Evolutionary conservation across 2,329 filamentous ascomycete genomes (phyloP).

Genomic region (Elsinoe necatrix): DNA sequence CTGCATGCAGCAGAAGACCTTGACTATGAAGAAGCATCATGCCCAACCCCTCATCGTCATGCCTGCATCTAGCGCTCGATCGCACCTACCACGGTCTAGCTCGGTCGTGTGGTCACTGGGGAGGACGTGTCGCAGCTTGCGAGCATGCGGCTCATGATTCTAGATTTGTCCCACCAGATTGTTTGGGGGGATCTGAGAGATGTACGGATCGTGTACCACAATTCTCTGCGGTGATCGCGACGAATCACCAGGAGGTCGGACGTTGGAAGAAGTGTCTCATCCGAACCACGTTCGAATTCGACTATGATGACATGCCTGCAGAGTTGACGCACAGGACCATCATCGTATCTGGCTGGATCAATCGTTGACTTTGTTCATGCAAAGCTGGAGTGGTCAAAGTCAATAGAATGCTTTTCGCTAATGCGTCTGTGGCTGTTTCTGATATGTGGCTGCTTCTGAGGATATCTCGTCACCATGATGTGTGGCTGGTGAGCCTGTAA

Average conservation of each 20-base stretch:
- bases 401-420: not conserved
- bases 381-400: not conserved
- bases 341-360: not conserved
- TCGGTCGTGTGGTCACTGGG: not conserved
- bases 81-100: not conserved
- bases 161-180: not conserved
- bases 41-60: not conserved
- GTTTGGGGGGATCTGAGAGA: not conserved
- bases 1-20: not conserved
- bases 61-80: not conserved
- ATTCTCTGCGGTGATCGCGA: not conserved
- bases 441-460: not conserved
- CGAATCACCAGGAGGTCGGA: not conserved
- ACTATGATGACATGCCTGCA: not conserved
- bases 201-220: not conserved
- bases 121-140: not conserved
- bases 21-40: not conserved
- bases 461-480: not conserved
- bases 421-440: slow-evolving; percentile 3
- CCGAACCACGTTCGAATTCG: not conserved
- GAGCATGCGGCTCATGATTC: not conserved
- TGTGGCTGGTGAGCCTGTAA: not conserved
- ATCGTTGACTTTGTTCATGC: not conserved
- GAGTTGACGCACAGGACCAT: not conserved
- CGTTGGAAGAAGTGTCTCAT: not conserved